These are phyloP conservation scores for Talaromyces marneffei DNA, from an alignment of 2,329 filamentous ascomycete species.

Conservation along the genomic window DNA sequence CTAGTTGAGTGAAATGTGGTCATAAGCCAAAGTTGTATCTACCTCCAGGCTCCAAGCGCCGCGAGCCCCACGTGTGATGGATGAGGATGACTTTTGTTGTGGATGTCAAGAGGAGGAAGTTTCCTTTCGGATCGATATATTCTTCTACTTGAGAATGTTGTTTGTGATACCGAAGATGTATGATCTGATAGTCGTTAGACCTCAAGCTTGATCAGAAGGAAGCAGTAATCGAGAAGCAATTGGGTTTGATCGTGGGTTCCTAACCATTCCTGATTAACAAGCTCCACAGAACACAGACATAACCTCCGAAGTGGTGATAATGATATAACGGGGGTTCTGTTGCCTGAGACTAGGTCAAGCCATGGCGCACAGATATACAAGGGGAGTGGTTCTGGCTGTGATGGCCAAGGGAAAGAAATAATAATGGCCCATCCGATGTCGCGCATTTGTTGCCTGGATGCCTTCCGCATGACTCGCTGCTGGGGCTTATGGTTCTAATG, in stretches of 20 bases:
- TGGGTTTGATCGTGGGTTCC: neutral
- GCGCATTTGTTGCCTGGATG: neutral
- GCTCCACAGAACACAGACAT: neutral
- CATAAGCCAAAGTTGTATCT: slow-evolving; percentile 1
- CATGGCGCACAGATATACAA: slow-evolving; percentile 4
- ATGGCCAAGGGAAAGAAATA: neutral
- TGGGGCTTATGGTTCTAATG: too few relatives aligned
- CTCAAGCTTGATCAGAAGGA: neutral
- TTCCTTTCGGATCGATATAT: neutral
- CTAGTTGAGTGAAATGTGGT: neutral
- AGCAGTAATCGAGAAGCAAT: neutral
- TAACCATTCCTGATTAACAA: neutral
- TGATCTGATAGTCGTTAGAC: neutral
- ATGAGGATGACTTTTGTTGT: neutral
- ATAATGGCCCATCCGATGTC: neutral
- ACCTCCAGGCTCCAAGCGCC: slow-evolving; percentile 1
- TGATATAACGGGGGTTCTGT: neutral
- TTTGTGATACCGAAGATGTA: neutral
- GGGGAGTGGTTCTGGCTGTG: neutral
- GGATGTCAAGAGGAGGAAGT: neutral
- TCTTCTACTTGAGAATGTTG: neutral
- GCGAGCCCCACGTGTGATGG: neutral
- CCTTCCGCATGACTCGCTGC: neutral
- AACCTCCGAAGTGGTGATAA: neutral
- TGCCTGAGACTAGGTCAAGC: slow-evolving; percentile 7